A percentile compares a stretch with the other conserved stretches of the same genome.
phyloP scores from a whole-genome alignment of 2,329 filamentous ascomycete species.

The Orbilia blumenaviensis region DNA sequence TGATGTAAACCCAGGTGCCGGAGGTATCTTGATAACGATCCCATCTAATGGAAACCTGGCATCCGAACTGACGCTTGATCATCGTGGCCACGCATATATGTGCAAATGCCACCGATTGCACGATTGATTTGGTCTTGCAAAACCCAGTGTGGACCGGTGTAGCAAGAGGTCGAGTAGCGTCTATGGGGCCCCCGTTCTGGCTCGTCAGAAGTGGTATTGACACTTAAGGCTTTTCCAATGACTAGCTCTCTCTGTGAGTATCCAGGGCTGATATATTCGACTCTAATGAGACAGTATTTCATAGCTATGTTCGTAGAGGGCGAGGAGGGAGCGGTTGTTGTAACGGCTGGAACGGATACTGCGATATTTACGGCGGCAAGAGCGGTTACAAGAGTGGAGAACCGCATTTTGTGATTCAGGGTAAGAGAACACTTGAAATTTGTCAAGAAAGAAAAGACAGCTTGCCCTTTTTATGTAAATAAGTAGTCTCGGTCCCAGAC shows the following conservation, averaged over 20 bases:
- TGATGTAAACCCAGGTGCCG: background rate
- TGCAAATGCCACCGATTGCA: background rate
- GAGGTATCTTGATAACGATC: background rate
- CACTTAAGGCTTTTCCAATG: background rate
- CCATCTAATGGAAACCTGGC: background rate
- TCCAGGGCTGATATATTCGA: conserved; percentile 4
- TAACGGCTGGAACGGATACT: background rate
- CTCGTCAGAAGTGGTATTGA: background rate
- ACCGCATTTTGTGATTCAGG: conserved; percentile 3
- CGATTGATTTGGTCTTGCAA: conserved; percentile 13
- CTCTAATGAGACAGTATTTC: background rate
- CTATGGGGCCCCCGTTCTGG: background rate
- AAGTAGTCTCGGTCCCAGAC: too few relatives aligned
- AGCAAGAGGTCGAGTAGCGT: background rate
- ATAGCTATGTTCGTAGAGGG: background rate
- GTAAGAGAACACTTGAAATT: too few relatives aligned
- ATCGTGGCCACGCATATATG: background rate
- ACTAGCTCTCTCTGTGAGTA: background rate
- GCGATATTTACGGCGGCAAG: background rate
- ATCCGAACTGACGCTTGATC: background rate
- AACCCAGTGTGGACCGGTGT: conserved; percentile 12
- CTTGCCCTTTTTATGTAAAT: too few relatives aligned
- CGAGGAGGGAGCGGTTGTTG: background rate
- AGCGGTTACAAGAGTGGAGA: background rate
- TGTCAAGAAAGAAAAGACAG: too few relatives aligned